Percentiles rank a stretch among this genome's conserved stretches.
Evolutionary conservation across 192 early-diverging fungal species (phyloP).

Genomic region (Diversispora epigaea): DNA sequence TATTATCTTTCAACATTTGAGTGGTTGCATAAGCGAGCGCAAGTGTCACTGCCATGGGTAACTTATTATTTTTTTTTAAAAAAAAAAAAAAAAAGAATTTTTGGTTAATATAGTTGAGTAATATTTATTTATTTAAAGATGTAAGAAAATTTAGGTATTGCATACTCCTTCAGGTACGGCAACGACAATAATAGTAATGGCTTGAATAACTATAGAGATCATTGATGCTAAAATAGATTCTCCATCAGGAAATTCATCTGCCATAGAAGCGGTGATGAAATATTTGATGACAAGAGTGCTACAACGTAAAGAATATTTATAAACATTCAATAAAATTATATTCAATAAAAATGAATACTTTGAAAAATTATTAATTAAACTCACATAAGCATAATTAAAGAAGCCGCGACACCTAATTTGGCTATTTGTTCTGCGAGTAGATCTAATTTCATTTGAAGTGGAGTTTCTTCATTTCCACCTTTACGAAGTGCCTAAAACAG

Average conservation of each 20-base stretch:
- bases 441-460: constrained; percentile 91
- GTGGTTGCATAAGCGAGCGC: constrained; percentile 81
- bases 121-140: neutral
- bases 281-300: constrained; percentile 61
- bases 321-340: neutral
- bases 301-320: neutral
- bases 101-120: neutral
- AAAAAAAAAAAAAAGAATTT: neutral
- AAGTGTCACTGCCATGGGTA: constrained; percentile 85
- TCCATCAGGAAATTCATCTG: constrained; percentile 56
- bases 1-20: constrained; percentile 79
- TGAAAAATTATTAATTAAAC: neutral
- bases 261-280: constrained; percentile 55
- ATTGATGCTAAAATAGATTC: constrained; percentile 57
- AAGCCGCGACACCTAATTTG: constrained; percentile 83
- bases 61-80: neutral
- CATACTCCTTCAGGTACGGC: constrained; percentile 78
- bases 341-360: constrained; percentile 42
- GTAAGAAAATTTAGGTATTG: neutral
- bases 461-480: constrained; percentile 74
- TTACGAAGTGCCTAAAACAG: constrained; percentile 60
- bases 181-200: constrained; percentile 79
- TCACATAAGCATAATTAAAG: constrained; percentile 77
- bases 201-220: constrained; percentile 74
- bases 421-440: constrained; percentile 90